Base-by-base conservation (phyloP, 2,329 filamentous ascomycete genomes). In the Ceratocystis ficicola region DNA sequence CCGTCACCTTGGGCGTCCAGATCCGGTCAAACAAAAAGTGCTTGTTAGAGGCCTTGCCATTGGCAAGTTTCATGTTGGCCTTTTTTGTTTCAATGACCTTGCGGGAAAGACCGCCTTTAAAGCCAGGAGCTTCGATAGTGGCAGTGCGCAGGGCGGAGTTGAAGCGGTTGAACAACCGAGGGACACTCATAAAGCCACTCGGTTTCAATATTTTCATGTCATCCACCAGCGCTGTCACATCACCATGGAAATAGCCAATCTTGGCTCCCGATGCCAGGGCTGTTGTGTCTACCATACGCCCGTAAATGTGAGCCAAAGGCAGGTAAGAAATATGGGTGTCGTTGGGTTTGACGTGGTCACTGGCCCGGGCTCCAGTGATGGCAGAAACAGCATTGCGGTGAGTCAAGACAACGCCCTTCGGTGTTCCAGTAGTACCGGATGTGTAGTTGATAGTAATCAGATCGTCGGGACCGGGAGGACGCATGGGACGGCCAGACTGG, bases 241-340 rank as follows among this genome's bases (percentile, higher is more conserved):
- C 90, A 65, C 94, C 94, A 71, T 94, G 90, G 82, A 96, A 99
- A 76, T 93, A 99, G 12, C 93, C 94, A 71, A 96, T 86, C 7
- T 84, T 78, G 44, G 83, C 84, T 65, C 90, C 92, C 64, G 83
- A 81, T 71, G 87, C 84, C 17, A 96, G 79, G 15, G 84, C 83
- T 2, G 80, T 79, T 74, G 95, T 88, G 74, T 99, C 94, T 50
- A 86, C 80, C 70, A 96, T 80, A 65, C 94, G 87, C 69, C 92
- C 89, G 75, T 90, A 96, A 71, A 99, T 97, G 74, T 99, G 94
- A 8, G 94, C 94, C 48, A 96, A 78, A 0, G 94, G 94, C 63
- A 99, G 82, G 76, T 97, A 99, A 0, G 93, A 97, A 67, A 90
- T 83, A 70, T 87, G 80, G 2, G 86, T 77, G 70, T 94, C 88